These are phyloP conservation scores for Schizophyllum amplum DNA, from an alignment of 1,284 basidiomycete genomes.

Conservation along the genomic window DNA sequence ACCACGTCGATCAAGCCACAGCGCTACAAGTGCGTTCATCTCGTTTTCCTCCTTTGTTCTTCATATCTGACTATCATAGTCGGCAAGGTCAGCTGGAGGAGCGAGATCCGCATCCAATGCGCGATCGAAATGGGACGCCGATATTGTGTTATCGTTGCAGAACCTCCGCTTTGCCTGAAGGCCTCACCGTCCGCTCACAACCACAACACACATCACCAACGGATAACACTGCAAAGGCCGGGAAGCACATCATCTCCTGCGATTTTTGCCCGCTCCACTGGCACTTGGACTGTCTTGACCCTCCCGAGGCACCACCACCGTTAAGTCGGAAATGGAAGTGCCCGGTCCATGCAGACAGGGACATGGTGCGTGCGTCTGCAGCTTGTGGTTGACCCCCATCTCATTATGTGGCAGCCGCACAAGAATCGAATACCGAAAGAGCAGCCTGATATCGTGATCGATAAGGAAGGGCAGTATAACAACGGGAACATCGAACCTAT, in stretches of 20 bases:
- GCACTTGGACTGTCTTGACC: constrained; percentile 95
- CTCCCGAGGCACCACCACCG: constrained; percentile 83
- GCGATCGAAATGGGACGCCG: constrained; percentile 76
- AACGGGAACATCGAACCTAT: constrained; percentile 88
- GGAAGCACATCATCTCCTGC: constrained; percentile 81
- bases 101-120: constrained; percentile 82
- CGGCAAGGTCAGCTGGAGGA: constrained; percentile 87
- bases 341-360: constrained; percentile 86
- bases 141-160: constrained; percentile 90
- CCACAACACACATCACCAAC: constrained; percentile 46
- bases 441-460: constrained; percentile 63
- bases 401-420: constrained; percentile 40
- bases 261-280: constrained; percentile 95
- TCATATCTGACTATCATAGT: constrained; percentile 34
- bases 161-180: constrained; percentile 61
- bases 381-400: constrained; percentile 5
- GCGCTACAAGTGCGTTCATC: constrained; percentile 62
- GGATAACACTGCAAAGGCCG: constrained; percentile 30
- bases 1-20: constrained; percentile 70
- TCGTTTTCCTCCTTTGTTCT: constrained; percentile 7
- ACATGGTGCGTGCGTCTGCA: constrained; percentile 43
- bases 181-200: constrained; percentile 42
- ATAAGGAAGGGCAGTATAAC: constrained; percentile 65
- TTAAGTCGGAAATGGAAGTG: constrained; percentile 97
- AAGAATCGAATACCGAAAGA: constrained; percentile 73